Base-by-base conservation (phyloP, 2,329 filamentous ascomycete species). In the Alternaria sp. region DNA sequence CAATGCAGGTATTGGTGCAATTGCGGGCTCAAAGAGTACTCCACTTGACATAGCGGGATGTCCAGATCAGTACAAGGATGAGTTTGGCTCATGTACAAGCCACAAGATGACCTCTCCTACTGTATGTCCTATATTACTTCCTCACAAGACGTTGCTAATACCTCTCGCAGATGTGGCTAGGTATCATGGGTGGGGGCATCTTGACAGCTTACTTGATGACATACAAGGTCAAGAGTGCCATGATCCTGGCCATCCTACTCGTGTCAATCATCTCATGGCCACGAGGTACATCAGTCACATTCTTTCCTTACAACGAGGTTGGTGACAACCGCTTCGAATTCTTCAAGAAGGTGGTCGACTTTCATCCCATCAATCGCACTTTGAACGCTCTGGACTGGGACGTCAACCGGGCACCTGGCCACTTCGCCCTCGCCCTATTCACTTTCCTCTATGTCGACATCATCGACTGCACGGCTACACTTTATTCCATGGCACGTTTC, bases 371-470 rank as follows among this genome's bases (percentile, higher is more conserved):
- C 72, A 75, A 85, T 62, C 84, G 86, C 41, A 90, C 87, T 1
- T 84, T 96, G 11, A 87, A 86, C 44, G 91, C 88, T 1, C 89
- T 93, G 72, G 84, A 93, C 58, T 96, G 91, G 89, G 81, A 91
- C 67, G 82, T 96, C 22, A 77, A 83, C 4, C 81, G 83, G 7
- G 87, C 91, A 51, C 88, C 90, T 11, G 87, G 87, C 4, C 89
- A 95, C 69, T 96, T 96, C 70, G 90, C 88, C 16, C 84, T 95
- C 51, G 93, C 93, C 0, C 87, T 96, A 55, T 89, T 96, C 76
- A 96, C 93, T 2, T 96, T 96, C 53, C 81, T 96, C n/a, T 96
- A 96, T 70, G 92, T 96, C 66, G 93, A 96, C 73, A 94, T 96
- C 61, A 88, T 96, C 53, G 93, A 96, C 79, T 91, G 89, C 65